Evolutionary conservation across 2,329 filamentous ascomycete species (phyloP).

Genomic region (Colletotrichum cereale): DNA sequence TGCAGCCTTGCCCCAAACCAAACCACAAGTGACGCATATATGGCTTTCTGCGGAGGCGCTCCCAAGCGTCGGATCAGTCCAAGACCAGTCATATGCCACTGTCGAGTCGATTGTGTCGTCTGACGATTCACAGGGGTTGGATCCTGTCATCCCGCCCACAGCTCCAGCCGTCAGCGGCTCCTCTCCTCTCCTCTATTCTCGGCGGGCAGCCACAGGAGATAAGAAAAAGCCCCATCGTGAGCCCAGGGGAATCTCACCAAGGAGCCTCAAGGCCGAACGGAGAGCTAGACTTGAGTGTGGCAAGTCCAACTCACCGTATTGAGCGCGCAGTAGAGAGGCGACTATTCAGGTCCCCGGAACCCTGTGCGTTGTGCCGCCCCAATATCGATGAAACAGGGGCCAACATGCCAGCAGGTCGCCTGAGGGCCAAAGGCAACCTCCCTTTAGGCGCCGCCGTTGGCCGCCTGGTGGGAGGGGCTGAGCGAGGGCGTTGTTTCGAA

Average conservation of each 20-base stretch:
- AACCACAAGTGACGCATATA: neutral
- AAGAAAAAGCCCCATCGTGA: no score
- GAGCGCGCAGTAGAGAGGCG: neutral
- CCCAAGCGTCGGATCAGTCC: neutral
- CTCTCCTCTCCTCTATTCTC: neutral
- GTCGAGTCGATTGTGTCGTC: constrained; percentile 23
- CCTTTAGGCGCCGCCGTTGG: constrained; percentile 25
- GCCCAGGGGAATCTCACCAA: no score
- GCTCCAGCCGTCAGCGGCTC: constrained; percentile 5
- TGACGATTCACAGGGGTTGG: constrained; percentile 12
- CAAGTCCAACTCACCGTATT: neutral
- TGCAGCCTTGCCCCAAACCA: neutral
- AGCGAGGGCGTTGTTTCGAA: constrained; percentile 36
- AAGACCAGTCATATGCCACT: constrained; percentile 3
- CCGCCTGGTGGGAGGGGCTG: constrained; percentile 26
- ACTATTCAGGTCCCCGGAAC: neutral
- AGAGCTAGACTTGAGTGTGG: neutral
- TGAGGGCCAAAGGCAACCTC: neutral
- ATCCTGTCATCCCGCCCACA: constrained; percentile 32
- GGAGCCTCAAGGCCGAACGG: neutral
- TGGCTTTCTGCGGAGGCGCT: neutral
- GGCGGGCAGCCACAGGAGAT: constrained; percentile 9
- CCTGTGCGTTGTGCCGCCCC: constrained; percentile 5
- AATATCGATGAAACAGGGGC: constrained; percentile 39
- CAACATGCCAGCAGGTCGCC: constrained; percentile 1